Conservation (phyloP, 768 basidiomycete genomes). For the Amanita brunnescens region DNA sequence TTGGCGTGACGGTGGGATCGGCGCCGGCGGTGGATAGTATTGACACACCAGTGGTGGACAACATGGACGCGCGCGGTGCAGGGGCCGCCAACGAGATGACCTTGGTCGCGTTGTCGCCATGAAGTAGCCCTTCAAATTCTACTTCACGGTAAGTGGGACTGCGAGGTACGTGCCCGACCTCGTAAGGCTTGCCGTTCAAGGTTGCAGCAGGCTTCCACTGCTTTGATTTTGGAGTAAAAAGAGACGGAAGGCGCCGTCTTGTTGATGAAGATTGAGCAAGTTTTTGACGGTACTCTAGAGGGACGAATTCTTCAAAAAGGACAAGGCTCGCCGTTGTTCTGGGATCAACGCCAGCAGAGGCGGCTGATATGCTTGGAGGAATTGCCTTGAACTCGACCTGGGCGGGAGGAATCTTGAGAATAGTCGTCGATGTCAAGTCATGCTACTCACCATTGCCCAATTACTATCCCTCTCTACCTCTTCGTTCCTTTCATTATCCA, state of each 20-base stretch:
- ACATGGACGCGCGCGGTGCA: slow-evolving; percentile 12
- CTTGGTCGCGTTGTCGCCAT: slow-evolving; percentile 40
- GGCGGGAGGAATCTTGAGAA: background rate
- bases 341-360: slow-evolving; percentile 44
- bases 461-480: slow-evolving; percentile 79
- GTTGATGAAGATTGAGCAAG: slow-evolving; percentile 45
- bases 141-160: slow-evolving; percentile 51
- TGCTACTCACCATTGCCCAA: slow-evolving; percentile 76
- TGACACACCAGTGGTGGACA: slow-evolving; percentile 15
- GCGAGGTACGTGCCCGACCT: slow-evolving; percentile 49
- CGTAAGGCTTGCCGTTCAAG: slow-evolving; percentile 71
- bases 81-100: slow-evolving; percentile 27
- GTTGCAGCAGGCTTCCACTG: slow-evolving; percentile 81
- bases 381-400: slow-evolving; percentile 86
- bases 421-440: background rate
- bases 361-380: slow-evolving; percentile 32
- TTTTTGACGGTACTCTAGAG: slow-evolving; percentile 75
- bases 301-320: slow-evolving; percentile 92
- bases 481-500: slow-evolving; percentile 67
- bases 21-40: too few relatives aligned
- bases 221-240: slow-evolving; percentile 52
- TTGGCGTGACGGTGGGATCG: slow-evolving; percentile 9
- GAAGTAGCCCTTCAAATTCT: slow-evolving; percentile 73
- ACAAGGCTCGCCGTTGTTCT: slow-evolving; percentile 66
- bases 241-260: slow-evolving; percentile 58